Percentiles rank a stretch among this genome's conserved stretches.
Evolutionary conservation across 2,329 filamentous ascomycete species (phyloP).

Genomic region (Xylaria sp.): DNA sequence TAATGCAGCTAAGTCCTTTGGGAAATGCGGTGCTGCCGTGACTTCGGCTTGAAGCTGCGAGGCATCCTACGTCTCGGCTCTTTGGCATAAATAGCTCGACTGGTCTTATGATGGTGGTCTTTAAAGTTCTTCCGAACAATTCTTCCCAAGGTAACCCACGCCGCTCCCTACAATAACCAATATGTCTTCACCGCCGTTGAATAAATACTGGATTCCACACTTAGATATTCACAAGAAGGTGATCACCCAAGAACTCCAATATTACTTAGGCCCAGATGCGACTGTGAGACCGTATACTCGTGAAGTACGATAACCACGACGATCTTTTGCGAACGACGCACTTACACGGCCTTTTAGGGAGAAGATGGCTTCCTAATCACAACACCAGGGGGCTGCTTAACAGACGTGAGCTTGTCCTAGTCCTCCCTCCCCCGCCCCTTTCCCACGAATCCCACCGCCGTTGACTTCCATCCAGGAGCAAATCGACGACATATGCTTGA

Average conservation of each 20-base stretch:
- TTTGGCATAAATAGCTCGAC: slow-evolving; percentile 25
- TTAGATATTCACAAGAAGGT: slow-evolving; percentile 63
- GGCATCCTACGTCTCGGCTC: slow-evolving; percentile 14
- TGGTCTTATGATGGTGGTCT: slow-evolving; percentile 19
- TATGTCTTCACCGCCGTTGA: slow-evolving; percentile 48
- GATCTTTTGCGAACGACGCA: slow-evolving; percentile 21
- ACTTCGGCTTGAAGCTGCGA: slow-evolving; percentile 18
- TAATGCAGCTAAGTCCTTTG: slow-evolving; percentile 12
- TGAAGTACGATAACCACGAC: slow-evolving; percentile 47
- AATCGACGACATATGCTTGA: slow-evolving; percentile 64
- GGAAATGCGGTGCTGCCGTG: slow-evolving; percentile 9
- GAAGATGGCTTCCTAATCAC: slow-evolving; percentile 65
- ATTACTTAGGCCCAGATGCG: slow-evolving; percentile 59
- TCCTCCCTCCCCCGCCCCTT: no score
- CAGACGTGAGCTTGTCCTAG: slow-evolving; percentile 52
- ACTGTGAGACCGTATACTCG: slow-evolving; percentile 60
- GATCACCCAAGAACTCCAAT: slow-evolving; percentile 61
- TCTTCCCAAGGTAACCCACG: neutral
- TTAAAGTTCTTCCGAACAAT: slow-evolving; percentile 17
- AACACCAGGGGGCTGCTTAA: slow-evolving; percentile 59
- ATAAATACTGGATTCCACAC: slow-evolving; percentile 64
- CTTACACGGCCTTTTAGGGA: slow-evolving; percentile 47
- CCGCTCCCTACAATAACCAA: slow-evolving; percentile 9
- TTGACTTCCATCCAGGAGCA: slow-evolving; percentile 52
- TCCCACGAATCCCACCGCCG: slow-evolving; percentile 4